phyloP scores from a whole-genome alignment of 768 basidiomycete species.

The Plicaturopsis crispa region DNA sequence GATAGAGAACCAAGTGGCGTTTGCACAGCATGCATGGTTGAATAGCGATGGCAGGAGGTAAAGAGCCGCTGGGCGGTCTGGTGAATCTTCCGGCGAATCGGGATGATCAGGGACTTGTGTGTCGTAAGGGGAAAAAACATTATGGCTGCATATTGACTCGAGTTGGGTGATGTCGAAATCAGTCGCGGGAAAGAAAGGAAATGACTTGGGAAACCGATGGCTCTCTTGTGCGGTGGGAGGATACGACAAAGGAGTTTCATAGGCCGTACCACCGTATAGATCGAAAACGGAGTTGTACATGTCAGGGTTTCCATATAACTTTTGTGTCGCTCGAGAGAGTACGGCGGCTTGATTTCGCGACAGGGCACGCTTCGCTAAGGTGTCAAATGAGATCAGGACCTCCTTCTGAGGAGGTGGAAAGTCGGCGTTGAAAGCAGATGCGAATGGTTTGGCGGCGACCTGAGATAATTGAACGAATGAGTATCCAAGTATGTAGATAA shows the following conservation, averaged over 20 bases:
- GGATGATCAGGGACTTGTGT: not conserved
- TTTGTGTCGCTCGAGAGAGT: slow-evolving; percentile 8
- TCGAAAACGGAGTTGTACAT: slow-evolving; percentile 10
- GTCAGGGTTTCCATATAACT: slow-evolving; percentile 16
- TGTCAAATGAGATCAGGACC: slow-evolving; percentile 3
- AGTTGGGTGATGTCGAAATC: slow-evolving; percentile 17
- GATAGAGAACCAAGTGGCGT: slow-evolving; percentile 13
- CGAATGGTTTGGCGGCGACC: slow-evolving; percentile 21
- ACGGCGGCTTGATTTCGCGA: slow-evolving; percentile 4
- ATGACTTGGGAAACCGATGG: not conserved
- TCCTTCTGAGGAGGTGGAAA: slow-evolving; percentile 3
- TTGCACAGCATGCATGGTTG: slow-evolving; percentile 25
- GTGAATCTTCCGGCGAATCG: not conserved
- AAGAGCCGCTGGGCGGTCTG: slow-evolving; percentile 13
- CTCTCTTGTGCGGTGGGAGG: slow-evolving; percentile 5
- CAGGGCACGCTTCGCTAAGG: slow-evolving; percentile 1
- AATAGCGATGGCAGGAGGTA: slow-evolving; percentile 22
- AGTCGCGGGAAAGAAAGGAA: slow-evolving; percentile 2
- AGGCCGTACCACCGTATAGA: slow-evolving; percentile 18
- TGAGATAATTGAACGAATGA: slow-evolving; percentile 1
- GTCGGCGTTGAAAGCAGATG: slow-evolving; percentile 10
- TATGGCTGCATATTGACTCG: slow-evolving; percentile 16
- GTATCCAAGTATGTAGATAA: too few species aligned
- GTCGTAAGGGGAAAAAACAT: slow-evolving; percentile 10
- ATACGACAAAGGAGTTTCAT: slow-evolving; percentile 10